Conservation (phyloP, 768 basidiomycete genomes). For the Mycena floridula region DNA sequence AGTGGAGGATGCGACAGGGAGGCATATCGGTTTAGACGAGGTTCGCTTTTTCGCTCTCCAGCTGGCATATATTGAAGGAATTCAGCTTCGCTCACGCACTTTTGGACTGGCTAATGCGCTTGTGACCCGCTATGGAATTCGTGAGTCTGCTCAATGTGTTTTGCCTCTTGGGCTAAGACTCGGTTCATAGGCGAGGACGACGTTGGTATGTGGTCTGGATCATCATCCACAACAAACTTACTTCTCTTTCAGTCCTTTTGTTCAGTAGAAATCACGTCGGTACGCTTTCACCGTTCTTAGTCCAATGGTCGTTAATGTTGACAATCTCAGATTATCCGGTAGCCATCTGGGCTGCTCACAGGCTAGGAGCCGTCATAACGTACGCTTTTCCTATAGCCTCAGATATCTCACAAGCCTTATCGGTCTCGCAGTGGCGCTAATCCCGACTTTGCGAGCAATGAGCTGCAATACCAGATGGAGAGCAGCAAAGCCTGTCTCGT, state of each 20-base stretch:
- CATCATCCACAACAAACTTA: not conserved
- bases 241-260: slow-evolving; percentile 40
- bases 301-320: not conserved
- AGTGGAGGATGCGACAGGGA: slow-evolving; percentile 45
- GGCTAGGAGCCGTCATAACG: slow-evolving; percentile 53
- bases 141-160: slow-evolving; percentile 22
- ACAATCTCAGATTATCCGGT: slow-evolving; percentile 42
- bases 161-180: not conserved
- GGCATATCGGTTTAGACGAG: slow-evolving; percentile 30
- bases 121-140: slow-evolving; percentile 25
- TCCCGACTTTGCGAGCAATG: slow-evolving; percentile 46
- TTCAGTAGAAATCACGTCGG: slow-evolving; percentile 67
- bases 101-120: slow-evolving; percentile 35
- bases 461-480: slow-evolving; percentile 51
- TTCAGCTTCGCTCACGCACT: slow-evolving; percentile 32
- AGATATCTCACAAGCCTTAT: not conserved
- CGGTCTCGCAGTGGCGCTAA: slow-evolving; percentile 45
- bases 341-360: slow-evolving; percentile 50
- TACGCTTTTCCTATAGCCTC: slow-evolving; percentile 22
- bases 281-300: slow-evolving; percentile 17
- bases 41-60: slow-evolving; percentile 16
- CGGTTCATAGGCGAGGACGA: slow-evolving; percentile 35
- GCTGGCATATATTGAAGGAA: slow-evolving; percentile 2
- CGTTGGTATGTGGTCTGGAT: slow-evolving; percentile 33
- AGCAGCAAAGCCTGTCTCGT: slow-evolving; percentile 42